A percentile compares a stretch with the other conserved stretches of the same genome.
These are phyloP conservation scores for Raphanus hybrid DNA, from an alignment of 441 rosid genomes.

Conservation along the genomic window DNA sequence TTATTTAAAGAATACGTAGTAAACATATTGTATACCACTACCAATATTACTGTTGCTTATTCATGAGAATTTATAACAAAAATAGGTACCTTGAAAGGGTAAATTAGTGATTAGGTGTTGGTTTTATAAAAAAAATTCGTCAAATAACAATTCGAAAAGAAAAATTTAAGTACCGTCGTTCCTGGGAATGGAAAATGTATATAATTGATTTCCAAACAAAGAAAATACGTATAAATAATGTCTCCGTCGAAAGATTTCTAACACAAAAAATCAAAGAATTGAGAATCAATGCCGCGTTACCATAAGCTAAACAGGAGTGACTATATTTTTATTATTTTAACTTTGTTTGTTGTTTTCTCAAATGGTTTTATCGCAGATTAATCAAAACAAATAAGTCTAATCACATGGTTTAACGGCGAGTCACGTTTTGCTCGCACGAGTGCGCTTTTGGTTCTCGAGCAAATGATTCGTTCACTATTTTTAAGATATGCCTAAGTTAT, in stretches of 20 bases:
- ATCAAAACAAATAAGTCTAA: slow-evolving; percentile 16
- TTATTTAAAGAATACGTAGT: not conserved
- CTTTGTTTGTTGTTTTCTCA: not conserved
- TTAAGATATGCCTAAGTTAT: slow-evolving; percentile 31
- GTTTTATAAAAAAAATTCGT: not conserved
- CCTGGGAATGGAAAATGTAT: not conserved
- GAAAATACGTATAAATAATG: not conserved
- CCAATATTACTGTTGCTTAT: not conserved
- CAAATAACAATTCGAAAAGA: not conserved
- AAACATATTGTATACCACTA: not conserved
- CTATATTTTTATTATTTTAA: not conserved
- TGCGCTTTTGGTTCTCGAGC: slow-evolving; percentile 47
- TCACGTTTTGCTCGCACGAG: not conserved
- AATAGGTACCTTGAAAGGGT: not conserved
- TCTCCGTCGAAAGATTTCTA: not conserved
- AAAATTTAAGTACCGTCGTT: not conserved
- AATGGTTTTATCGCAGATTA: not conserved
- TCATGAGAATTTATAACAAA: not conserved
- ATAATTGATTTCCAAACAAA: not conserved
- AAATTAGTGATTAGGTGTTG: not conserved
- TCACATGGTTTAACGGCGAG: not conserved
- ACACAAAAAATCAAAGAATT: not conserved
- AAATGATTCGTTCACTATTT: slow-evolving; percentile 38
- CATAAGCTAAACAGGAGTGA: not conserved
- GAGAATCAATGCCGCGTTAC: not conserved